Percentiles rank a stretch among this genome's conserved stretches.
These are phyloP conservation scores for Metschnikowia lunata DNA, from an alignment of 805 yeast species.

Conservation along the genomic window DNA sequence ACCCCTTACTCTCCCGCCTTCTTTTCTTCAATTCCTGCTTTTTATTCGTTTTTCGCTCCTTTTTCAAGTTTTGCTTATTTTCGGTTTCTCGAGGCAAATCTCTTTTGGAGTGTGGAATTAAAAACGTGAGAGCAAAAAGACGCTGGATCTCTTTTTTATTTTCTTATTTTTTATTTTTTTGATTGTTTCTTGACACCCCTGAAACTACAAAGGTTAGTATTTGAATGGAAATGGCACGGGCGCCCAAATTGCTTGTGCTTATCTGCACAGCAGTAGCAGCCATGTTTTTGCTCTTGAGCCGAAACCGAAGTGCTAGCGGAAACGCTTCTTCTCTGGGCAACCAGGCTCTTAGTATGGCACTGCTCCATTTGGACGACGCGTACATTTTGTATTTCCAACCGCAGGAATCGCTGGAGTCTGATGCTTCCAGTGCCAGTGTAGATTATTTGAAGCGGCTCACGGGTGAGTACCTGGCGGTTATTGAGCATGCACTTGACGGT, in stretches of 20 bases:
- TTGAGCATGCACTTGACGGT: conserved; percentile 7
- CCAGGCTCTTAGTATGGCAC: conserved; percentile 3
- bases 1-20: no score
- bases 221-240: conserved; percentile 7
- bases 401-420: not conserved
- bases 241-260: conserved; percentile 3
- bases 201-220: no score
- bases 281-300: not conserved
- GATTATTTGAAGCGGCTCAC: conserved; percentile 2
- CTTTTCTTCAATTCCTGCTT: no score
- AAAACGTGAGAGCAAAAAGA: no score
- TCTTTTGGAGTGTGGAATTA: no score
- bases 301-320: not conserved
- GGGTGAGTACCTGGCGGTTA: conserved; percentile 1
- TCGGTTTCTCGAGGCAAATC: no score
- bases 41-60: no score
- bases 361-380: conserved; percentile 7
- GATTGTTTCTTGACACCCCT: no score
- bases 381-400: conserved; percentile 6
- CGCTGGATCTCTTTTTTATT: no score
- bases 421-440: not conserved
- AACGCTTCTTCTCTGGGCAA: not conserved
- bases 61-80: no score
- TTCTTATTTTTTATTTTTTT: no score
- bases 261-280: conserved; percentile 3